Evolutionary conservation across 192 early-diverging fungal genomes (phyloP).

Genomic region (Gamsiella multidivaricata): DNA sequence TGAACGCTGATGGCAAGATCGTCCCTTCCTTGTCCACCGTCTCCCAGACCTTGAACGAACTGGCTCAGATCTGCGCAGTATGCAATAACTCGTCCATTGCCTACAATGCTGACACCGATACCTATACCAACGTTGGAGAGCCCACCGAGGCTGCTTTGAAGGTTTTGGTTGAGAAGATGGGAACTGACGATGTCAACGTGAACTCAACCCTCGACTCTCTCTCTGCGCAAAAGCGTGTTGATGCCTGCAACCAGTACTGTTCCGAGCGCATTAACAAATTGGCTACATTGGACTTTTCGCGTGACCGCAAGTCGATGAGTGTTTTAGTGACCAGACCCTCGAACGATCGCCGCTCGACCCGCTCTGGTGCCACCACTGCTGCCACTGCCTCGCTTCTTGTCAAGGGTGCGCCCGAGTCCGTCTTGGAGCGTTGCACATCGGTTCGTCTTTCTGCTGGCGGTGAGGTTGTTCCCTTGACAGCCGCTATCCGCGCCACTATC

Average conservation of each 20-base stretch:
- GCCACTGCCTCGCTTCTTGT: slow-evolving; percentile 72
- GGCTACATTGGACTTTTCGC: slow-evolving; percentile 91
- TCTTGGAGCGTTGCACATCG: slow-evolving; percentile 87
- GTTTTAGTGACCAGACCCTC: slow-evolving; percentile 72
- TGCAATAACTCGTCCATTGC: slow-evolving; percentile 93
- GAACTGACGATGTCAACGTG: slow-evolving; percentile 74
- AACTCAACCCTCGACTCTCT: slow-evolving; percentile 68
- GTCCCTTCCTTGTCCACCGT: slow-evolving; percentile 65
- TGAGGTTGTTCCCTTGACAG: slow-evolving; percentile 72
- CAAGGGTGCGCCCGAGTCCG: slow-evolving; percentile 95
- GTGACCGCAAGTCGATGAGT: slow-evolving; percentile 99
- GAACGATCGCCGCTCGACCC: slow-evolving; percentile 33
- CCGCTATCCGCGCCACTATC: slow-evolving; percentile 68
- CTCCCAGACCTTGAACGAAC: slow-evolving; percentile 71
- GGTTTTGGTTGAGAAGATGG: slow-evolving; percentile 93
- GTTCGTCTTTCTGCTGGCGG: slow-evolving; percentile 62
- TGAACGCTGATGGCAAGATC: slow-evolving; percentile 56
- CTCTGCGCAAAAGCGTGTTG: slow-evolving; percentile 67
- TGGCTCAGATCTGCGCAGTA: slow-evolving; percentile 83
- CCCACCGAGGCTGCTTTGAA: slow-evolving; percentile 98
- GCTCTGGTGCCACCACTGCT: slow-evolving; percentile 35
- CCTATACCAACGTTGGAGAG: slow-evolving; percentile 89
- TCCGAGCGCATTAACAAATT: slow-evolving; percentile 62
- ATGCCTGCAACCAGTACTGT: slow-evolving; percentile 81
- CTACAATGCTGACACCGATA: slow-evolving; percentile 75